A percentile compares a stretch with the other conserved stretches of the same genome.
These are phyloP conservation scores for Ceratocystis cacaofunesta DNA, from an alignment of 2,329 filamentous ascomycete genomes.

Conservation along the genomic window DNA sequence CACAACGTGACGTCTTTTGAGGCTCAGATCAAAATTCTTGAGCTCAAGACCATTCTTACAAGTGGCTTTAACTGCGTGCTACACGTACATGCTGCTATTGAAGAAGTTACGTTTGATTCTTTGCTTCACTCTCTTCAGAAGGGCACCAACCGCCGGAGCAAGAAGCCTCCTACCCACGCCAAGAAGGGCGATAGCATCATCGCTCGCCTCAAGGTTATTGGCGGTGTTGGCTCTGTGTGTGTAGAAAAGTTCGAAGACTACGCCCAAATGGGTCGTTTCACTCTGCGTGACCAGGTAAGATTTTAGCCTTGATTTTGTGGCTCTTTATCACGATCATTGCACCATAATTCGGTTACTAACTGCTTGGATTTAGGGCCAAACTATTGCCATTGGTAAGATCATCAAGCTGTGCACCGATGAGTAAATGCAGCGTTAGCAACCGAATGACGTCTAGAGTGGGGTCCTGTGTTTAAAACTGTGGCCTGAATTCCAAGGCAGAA, in stretches of 20 bases:
- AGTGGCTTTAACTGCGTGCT: conserved; percentile 96
- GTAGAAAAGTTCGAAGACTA: conserved; percentile 94
- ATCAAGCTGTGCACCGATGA: conserved; percentile 57
- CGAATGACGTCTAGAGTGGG: conserved; percentile 7
- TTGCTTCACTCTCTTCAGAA: conserved; percentile 92
- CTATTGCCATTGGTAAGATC: conserved; percentile 98
- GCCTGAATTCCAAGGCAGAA: not conserved
- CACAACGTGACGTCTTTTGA: conserved; percentile 84
- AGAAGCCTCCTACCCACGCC: conserved; percentile 81
- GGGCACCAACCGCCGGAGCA: conserved; percentile 84
- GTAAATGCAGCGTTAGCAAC: conserved; percentile 19
- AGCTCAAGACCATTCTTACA: conserved; percentile 84
- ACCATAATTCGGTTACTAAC: not conserved
- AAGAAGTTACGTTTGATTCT: conserved; percentile 84
- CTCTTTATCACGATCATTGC: not conserved
- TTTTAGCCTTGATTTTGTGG: not conserved
- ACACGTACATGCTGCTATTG: conserved; percentile 92
- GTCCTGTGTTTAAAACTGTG: not conserved
- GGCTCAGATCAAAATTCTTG: conserved; percentile 88
- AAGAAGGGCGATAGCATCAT: conserved; percentile 74
- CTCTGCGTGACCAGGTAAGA: conserved; percentile 69
- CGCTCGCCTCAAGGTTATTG: conserved; percentile 74
- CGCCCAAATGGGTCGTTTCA: conserved; percentile 83
- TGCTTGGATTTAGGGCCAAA: conserved; percentile 58
- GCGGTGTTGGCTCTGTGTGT: conserved; percentile 74